Conservation (phyloP, 78 protist species). For the Dictyostelium firmibasis region DNA sequence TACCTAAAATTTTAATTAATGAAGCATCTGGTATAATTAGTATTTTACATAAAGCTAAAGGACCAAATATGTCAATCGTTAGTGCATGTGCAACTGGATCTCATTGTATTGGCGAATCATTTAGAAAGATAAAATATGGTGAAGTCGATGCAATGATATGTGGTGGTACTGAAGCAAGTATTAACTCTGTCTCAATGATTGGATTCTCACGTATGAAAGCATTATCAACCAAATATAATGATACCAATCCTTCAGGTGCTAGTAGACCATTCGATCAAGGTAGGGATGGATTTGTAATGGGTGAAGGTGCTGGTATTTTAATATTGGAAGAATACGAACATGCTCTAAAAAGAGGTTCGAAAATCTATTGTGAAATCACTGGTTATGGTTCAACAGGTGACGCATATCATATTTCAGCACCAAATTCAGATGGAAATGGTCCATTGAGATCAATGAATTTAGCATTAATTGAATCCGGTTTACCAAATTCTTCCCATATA, state of each 20-base stretch:
- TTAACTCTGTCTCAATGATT: conserved; percentile 89
- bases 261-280: conserved; percentile 91
- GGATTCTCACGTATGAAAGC: conserved; percentile 92
- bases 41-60: conserved; percentile 78
- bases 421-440: conserved; percentile 87
- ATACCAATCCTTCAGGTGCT: conserved; percentile 72
- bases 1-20: conserved; percentile 94
- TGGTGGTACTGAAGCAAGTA: conserved; percentile 95
- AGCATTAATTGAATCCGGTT: conserved; percentile 74
- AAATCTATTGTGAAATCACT: conserved; percentile 88
- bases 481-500: conserved; percentile 3
- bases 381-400: conserved; percentile 88
- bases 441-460: conserved; percentile 85
- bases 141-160: conserved; percentile 93
- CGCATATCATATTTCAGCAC: conserved; percentile 94
- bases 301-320: conserved; percentile 95
- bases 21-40: conserved; percentile 91
- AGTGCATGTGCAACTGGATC: conserved; percentile 99
- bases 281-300: conserved; percentile 97
- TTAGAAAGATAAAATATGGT: conserved; percentile 84
- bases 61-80: conserved; percentile 91
- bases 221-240: conserved; percentile 88
- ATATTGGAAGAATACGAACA: conserved; percentile 82
- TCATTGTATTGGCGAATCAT: conserved; percentile 93
- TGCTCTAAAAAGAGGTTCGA: conserved; percentile 83